Conservation (phyloP, 164 flowering plant genomes). For the Dillenia suffruticosa region DNA sequence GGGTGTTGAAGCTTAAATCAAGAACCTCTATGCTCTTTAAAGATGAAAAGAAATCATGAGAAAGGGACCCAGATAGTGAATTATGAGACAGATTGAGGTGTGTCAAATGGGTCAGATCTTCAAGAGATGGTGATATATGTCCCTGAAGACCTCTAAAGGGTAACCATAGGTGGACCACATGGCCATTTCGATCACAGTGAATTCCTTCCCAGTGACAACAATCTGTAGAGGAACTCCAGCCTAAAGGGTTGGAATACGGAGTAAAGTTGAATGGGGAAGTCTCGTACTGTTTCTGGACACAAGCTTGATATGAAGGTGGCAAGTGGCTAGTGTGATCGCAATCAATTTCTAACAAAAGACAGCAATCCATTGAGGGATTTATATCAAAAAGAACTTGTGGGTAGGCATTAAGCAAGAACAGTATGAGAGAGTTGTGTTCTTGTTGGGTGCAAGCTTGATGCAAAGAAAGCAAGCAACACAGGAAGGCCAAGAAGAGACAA, state of each 20-base stretch:
- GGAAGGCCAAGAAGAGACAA: too few relatives aligned
- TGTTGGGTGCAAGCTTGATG: conserved; percentile 24
- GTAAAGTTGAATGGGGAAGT: too few relatives aligned
- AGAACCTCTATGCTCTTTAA: conserved; percentile 30
- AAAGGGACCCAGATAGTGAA: conserved; percentile 33
- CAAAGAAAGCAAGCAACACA: background rate
- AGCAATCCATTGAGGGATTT: conserved; percentile 35
- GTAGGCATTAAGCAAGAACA: conserved; percentile 19
- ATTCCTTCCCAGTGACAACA: conserved; percentile 65
- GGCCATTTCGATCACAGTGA: conserved; percentile 25
- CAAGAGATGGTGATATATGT: conserved; percentile 28
- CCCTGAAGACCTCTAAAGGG: conserved; percentile 41
- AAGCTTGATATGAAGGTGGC: background rate
- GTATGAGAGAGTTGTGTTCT: conserved; percentile 33
- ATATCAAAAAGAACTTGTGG: conserved; percentile 26
- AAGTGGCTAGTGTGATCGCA: conserved; percentile 40
- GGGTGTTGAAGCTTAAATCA: conserved; percentile 48
- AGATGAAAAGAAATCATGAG: conserved; percentile 26
- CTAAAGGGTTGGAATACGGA: conserved; percentile 30
- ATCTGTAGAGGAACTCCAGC: conserved; percentile 27
- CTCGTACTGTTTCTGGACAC: too few relatives aligned
- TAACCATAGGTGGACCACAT: conserved; percentile 35
- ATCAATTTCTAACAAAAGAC: conserved; percentile 47
- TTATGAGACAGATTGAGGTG: conserved; percentile 51
- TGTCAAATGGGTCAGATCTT: conserved; percentile 33